Evolutionary conservation across 2,329 filamentous ascomycete species (phyloP).

Genomic region (Chaetomiaceae sp.): DNA sequence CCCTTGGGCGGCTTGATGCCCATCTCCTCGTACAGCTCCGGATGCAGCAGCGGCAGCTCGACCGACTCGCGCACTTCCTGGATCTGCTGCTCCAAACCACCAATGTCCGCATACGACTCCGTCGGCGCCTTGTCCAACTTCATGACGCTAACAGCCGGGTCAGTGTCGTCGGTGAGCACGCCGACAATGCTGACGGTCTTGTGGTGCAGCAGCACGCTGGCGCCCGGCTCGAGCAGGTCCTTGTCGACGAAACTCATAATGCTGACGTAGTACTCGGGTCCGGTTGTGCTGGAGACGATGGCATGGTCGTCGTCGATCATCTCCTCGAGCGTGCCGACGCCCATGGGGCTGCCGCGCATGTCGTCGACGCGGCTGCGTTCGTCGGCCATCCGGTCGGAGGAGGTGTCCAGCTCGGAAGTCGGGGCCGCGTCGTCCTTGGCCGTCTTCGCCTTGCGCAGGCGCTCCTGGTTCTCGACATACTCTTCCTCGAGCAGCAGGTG

Average conservation of each 20-base stretch:
- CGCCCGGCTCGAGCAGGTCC: constrained; percentile 91
- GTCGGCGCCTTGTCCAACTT: constrained; percentile 98
- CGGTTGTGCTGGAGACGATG: constrained; percentile 94
- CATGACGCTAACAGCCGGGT: constrained; percentile 96
- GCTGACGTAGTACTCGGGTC: constrained; percentile 97
- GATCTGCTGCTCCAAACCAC: constrained; percentile 89
- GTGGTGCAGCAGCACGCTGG: constrained; percentile 91
- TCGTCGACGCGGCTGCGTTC: constrained; percentile 94
- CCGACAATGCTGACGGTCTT: constrained; percentile 98
- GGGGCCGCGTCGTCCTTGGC: constrained; percentile 63
- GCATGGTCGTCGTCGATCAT: constrained; percentile 99
- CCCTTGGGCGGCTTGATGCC: constrained; percentile 99
- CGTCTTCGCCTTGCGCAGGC: constrained; percentile 83
- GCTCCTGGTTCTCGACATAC: constrained; percentile 98
- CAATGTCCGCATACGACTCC: constrained; percentile 97
- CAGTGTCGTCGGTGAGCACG: constrained; percentile 91
- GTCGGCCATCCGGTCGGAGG: constrained; percentile 80
- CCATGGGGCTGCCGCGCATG: constrained; percentile 98
- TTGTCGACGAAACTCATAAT: constrained; percentile 99
- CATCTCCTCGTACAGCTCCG: constrained; percentile 99
- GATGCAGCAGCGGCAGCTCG: constrained; percentile 88
- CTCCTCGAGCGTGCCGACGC: constrained; percentile 94
- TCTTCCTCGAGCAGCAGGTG: constrained; percentile 95
- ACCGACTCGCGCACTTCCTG: constrained; percentile 97
- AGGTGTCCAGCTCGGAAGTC: constrained; percentile 60